Percentiles rank a stretch among this genome's conserved stretches.
Conservation (phyloP, 345 rosid genomes). For the Lepidium didymum region DNA sequence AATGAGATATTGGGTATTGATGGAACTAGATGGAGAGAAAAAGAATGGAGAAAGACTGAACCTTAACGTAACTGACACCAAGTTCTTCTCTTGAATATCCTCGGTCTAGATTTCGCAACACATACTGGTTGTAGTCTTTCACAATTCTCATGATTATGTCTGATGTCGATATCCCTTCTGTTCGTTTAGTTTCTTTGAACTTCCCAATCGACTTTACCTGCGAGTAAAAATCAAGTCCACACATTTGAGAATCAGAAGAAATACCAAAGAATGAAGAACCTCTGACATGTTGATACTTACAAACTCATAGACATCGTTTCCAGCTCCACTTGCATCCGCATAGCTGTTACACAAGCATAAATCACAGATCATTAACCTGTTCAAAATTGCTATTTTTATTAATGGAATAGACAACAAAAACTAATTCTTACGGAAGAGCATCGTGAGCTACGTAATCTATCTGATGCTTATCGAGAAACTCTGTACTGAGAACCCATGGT, state of each 20-base stretch:
- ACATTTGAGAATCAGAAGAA: neutral
- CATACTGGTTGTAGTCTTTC: constrained; percentile 69
- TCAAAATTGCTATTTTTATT: neutral
- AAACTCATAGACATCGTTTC: constrained; percentile 71
- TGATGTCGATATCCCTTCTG: constrained; percentile 70
- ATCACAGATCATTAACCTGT: neutral
- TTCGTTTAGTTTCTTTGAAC: constrained; percentile 60
- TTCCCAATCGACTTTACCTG: constrained; percentile 54
- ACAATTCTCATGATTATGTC: constrained; percentile 67
- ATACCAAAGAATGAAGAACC: neutral
- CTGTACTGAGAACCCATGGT: constrained; percentile 60
- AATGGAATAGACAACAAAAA: neutral
- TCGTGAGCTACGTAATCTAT: constrained; percentile 68
- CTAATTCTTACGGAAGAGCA: constrained; percentile 48
- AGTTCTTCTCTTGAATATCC: constrained; percentile 68
- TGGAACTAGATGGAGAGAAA: neutral
- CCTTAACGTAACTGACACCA: constrained; percentile 72
- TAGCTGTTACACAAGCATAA: constrained; percentile 26
- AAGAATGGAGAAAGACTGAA: neutral
- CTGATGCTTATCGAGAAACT: constrained; percentile 56
- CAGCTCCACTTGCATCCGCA: constrained; percentile 71
- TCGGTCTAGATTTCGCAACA: constrained; percentile 57
- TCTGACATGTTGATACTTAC: constrained; percentile 31
- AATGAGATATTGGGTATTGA: neutral
- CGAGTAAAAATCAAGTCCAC: neutral